Evolutionary conservation across 2,329 filamentous ascomycete genomes (phyloP).

Genomic region (Calonectria naviculata): DNA sequence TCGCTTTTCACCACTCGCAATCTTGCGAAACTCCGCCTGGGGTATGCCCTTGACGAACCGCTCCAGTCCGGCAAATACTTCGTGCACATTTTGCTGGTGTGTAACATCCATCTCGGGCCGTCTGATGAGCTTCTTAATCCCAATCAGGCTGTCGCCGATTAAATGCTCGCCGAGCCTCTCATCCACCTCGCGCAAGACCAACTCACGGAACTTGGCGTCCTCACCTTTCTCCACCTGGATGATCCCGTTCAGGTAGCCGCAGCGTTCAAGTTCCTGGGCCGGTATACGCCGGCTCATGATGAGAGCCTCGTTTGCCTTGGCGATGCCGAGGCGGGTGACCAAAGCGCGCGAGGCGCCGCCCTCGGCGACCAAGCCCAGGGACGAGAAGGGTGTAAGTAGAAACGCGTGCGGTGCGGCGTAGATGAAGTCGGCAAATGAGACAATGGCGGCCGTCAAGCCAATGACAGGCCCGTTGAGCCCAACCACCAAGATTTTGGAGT

Average conservation of each 20-base stretch:
- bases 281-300: slow-evolving; percentile 87
- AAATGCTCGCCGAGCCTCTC: slow-evolving; percentile 84
- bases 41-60: slow-evolving; percentile 84
- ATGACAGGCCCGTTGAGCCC: slow-evolving; percentile 94
- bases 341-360: slow-evolving; percentile 84
- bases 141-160: slow-evolving; percentile 80
- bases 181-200: slow-evolving; percentile 84
- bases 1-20: slow-evolving; percentile 89
- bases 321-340: slow-evolving; percentile 81
- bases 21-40: slow-evolving; percentile 87
- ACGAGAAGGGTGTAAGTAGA: slow-evolving; percentile 91
- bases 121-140: slow-evolving; percentile 87
- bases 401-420: slow-evolving; percentile 86
- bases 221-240: slow-evolving; percentile 72
- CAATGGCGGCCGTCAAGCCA: slow-evolving; percentile 86
- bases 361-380: slow-evolving; percentile 89
- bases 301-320: slow-evolving; percentile 90
- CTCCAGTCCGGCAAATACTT: slow-evolving; percentile 88
- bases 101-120: slow-evolving; percentile 77
- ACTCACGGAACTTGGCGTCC: slow-evolving; percentile 73
- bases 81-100: slow-evolving; percentile 81
- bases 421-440: slow-evolving; percentile 90
- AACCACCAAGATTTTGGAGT: slow-evolving; percentile 92
- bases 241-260: slow-evolving; percentile 89
- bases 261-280: slow-evolving; percentile 76